Base-by-base conservation (phyloP, 2,329 filamentous ascomycete species). In the Ilyonectria sp. region DNA sequence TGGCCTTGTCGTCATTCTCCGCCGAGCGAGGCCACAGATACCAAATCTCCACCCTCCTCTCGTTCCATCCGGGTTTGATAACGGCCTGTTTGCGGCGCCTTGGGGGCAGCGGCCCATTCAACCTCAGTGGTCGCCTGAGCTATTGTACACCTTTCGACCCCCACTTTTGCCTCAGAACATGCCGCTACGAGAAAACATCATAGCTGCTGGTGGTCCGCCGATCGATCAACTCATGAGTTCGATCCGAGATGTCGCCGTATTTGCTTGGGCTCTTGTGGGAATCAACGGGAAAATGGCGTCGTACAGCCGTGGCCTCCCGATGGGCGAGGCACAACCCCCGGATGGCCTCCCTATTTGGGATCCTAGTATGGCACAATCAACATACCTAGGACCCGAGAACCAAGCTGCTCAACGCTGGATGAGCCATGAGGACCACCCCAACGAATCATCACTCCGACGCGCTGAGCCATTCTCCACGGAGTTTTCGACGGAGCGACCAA, bases 171-270 rank as follows among this genome's bases (percentile, higher is more conserved):
- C 80, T 10, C 84, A 82, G 64, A 83, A 82, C 68, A 84, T 83
- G 83, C 83, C 81, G 46, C 71, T 83, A 58, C 79, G 79, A 44
- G 84, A 84, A 23, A 81, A 81, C 60, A 80, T 83, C 40, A 85
- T 84, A 71, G 80, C 82, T 17, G 81, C 80, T 13, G 84, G 85
- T 69, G 87, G 87, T n/a, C 89, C 89, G 43, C 83, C 86, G 19
- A 77, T 86, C 53, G 86, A 89, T 29, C 87, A 90, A 60, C 89
- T 96, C 74, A 94, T 96, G 92, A 86, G 87, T 61, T 92, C 91
- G 3, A 97, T 97, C 71, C 90, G 92, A 63, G 93, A 96, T 60
- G 92, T 95, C 54, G 93, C 93, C 1, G 92, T 96, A n/a, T 96
- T 97, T 77, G 93, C 93, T 10, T 97, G 93, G 93, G 92, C 91